Evolutionary conservation across 495 filamentous ascomycete species (phyloP), one percentile per base, ranked within the genome.

Genomic region (Tuber magnatum): DNA sequence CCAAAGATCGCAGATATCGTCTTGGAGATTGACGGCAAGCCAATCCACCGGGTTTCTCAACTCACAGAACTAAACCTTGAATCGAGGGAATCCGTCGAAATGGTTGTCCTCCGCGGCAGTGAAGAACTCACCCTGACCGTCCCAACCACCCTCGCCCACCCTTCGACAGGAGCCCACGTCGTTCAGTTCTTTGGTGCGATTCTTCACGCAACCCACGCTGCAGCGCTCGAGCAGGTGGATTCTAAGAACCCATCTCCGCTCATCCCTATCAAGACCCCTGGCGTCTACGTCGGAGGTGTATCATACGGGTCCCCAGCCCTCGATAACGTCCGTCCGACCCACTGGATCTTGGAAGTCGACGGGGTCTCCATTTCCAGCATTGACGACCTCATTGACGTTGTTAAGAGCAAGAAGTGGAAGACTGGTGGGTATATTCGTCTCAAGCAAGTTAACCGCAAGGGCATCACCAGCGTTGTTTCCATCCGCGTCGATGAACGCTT

Each of bases 141-240:
- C 20, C 81, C 81, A 20, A 82, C 75, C 38, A 75, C 81, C 22
- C 73, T 35, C 14, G 80, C 76, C n/a, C 79, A 81, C 35, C 78
- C 76, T 24, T 76, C 81, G 3, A 77, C 78, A 18, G 78, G 81
- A 40, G 80, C 77, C 38, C 75, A 76, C 20, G 76, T 83, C 41
- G 79, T 83, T 24, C 81, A 82, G 69, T 83, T 83, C 70, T 83
- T 83, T 79, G 81, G 81, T 43, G 81, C 81, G 1, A 83, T 83
- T 41, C 70, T 83, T 20, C 81, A 83, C 43, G 56, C 78, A 10
- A 83, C 81, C 14, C 81, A 83, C 28, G 74, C 79, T n/a, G 81
- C 81, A 18, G 81, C 80, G 40, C 44, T 83, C 14, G 81, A 83
- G 70, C 81, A 83, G 69, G 70, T 83, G 28, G 77, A 79, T 40